A percentile compares a stretch with the other conserved stretches of the same genome.
These are phyloP conservation scores for Populus tomentosa DNA, from an alignment of 441 rosid genomes.

Conservation along the genomic window DNA sequence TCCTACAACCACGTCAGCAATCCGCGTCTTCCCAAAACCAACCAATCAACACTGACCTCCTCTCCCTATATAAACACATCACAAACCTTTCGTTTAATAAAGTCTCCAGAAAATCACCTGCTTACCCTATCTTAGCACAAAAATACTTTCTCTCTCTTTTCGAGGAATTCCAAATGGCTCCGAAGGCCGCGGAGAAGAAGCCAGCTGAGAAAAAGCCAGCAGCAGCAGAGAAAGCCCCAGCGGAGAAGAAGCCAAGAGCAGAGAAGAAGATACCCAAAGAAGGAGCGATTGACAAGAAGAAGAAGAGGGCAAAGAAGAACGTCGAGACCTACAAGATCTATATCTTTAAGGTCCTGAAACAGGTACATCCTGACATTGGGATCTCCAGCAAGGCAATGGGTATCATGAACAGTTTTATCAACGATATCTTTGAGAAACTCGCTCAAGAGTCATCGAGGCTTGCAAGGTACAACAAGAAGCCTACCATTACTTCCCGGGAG, in stretches of 20 bases:
- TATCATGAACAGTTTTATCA: conserved; percentile 28
- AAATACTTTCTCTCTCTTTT: neutral
- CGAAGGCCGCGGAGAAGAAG: conserved; percentile 28
- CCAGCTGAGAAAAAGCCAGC: conserved; percentile 26
- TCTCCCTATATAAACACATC: conserved; percentile 5
- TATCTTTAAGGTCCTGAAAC: conserved; percentile 28
- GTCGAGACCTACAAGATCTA: conserved; percentile 27
- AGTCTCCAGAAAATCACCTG: neutral
- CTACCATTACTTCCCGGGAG: conserved; percentile 28
- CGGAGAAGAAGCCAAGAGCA: conserved; percentile 31
- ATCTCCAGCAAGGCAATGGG: conserved; percentile 32
- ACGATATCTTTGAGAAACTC: conserved; percentile 27
- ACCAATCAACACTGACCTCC: conserved; percentile 12
- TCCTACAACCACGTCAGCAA: conserved; percentile 16
- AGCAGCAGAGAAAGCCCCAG: conserved; percentile 19
- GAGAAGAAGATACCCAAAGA: conserved; percentile 29
- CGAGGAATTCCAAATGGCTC: conserved; percentile 17
- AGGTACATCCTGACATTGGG: conserved; percentile 29
- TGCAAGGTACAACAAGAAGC: conserved; percentile 29
- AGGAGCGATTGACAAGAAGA: conserved; percentile 24
- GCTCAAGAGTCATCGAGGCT: conserved; percentile 25
- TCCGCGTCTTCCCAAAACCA: conserved; percentile 2
- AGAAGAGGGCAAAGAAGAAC: conserved; percentile 28
- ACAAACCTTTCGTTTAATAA: neutral
- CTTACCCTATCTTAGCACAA: neutral